These are phyloP conservation scores for Medicago ruthenica DNA, from an alignment of 306 rosid species.

Conservation along the genomic window DNA sequence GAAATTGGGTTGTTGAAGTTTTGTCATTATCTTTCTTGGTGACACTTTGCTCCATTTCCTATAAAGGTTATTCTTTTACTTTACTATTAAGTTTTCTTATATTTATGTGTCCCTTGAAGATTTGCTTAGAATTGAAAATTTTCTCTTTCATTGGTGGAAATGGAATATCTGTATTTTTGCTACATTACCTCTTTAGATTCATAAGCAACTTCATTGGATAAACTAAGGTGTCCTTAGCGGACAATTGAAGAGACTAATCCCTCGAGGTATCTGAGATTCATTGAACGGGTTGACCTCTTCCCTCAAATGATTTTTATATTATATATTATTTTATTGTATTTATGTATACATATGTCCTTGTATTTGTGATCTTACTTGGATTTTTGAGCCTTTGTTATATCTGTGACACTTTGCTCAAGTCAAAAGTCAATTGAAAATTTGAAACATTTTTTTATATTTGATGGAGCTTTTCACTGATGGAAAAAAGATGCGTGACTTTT, in stretches of 20 bases:
- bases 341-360: neutral
- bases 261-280: neutral
- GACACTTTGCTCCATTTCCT: slow-evolving; percentile 37
- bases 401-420: slow-evolving; percentile 39
- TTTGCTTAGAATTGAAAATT: slow-evolving; percentile 44
- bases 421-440: slow-evolving; percentile 28
- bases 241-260: neutral
- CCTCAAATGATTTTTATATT: neutral
- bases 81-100: slow-evolving; percentile 48
- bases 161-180: neutral
- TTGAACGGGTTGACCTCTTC: neutral
- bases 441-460: slow-evolving; percentile 6
- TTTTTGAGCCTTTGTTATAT: slow-evolving; percentile 35
- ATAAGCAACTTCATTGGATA: no score
- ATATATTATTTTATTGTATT: neutral
- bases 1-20: slow-evolving; percentile 29
- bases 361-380: slow-evolving; percentile 37
- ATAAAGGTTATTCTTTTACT: slow-evolving; percentile 49
- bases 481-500: slow-evolving; percentile 37
- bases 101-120: slow-evolving; percentile 18
- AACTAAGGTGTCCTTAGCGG: neutral
- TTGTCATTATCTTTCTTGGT: slow-evolving; percentile 53
- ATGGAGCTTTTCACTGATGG: slow-evolving; percentile 32
- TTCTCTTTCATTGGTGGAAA: slow-evolving; percentile 30
- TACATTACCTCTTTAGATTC: no score